Evolutionary conservation across 2,329 filamentous ascomycete genomes (phyloP), one percentile per base, ranked within the genome.

Genomic region (Scedosporium minutisporum): DNA sequence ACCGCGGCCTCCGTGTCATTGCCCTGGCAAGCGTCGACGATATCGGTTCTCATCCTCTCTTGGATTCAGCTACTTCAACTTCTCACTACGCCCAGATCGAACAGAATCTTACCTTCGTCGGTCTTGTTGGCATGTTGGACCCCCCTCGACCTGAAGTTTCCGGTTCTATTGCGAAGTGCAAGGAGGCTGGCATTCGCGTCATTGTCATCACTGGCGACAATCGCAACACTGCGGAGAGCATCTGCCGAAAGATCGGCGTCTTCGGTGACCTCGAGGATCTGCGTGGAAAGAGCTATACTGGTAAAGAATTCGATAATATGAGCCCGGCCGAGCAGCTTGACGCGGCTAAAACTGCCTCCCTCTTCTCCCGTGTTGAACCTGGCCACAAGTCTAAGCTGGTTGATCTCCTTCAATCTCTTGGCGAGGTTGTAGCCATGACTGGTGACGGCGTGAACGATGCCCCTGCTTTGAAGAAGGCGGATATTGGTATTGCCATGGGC

Each of bases 181-280:
- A 88, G 75, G 87, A 91, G 65, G 95, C 95, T 68, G 95, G 95
- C 68, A 97, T 99, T 69, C 89, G 95, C 65, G 91, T 99, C 59
- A 91, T 99, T 68, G 95, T 99, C 67, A 97, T 99, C 75, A 99
- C 95, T 62, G 95, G 95, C 71, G 95, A 99, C 77, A 99, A 96
- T 78, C 92, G 89, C 73, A 96, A 96, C 78, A 99, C 95, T 3
- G 95, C 95, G 7, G 95, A 99, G 79, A 93, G 91, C 65, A 97
- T 99, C 72, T 99, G 95, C 79, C 89, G 93, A 70, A 90, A 96
- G 75, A 99, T 99, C 73, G 95, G 95, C 65, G 87, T 99, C 61
- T 99, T 99, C 74, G 88, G 87, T 16, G 77, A 83, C 67, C 77
- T 88, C 65, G 93, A 97, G 75, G 84, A 97, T 71, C 82, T 97